Evolutionary conservation across 2,329 filamentous ascomycete species (phyloP).

Genomic region (Rutstroemia sp.): DNA sequence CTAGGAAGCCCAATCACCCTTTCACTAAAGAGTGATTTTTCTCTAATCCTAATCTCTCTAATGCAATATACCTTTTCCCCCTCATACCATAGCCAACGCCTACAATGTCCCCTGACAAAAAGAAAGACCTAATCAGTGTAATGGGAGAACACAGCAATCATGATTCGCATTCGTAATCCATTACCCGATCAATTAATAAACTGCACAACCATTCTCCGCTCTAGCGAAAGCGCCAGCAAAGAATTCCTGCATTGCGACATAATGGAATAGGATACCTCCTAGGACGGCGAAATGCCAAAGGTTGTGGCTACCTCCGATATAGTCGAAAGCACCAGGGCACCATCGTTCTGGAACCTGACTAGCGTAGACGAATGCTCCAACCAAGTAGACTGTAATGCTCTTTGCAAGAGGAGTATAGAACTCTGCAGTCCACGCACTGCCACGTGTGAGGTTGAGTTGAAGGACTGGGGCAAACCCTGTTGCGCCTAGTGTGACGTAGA

Average conservation of each 20-base stretch:
- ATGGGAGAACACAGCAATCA: neutral
- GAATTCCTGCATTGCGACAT: constrained; percentile 90
- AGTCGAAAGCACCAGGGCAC: constrained; percentile 90
- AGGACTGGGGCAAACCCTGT: constrained; percentile 86
- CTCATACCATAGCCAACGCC: neutral
- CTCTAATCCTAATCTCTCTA: too few species aligned
- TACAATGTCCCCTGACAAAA: neutral
- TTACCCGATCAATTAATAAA: constrained; percentile 14
- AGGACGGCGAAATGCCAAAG: constrained; percentile 95
- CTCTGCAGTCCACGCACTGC: constrained; percentile 70
- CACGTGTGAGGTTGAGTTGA: constrained; percentile 73
- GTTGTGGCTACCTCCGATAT: constrained; percentile 91
- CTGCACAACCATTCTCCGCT: constrained; percentile 35
- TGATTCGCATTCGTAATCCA: neutral
- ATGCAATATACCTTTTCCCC: too few species aligned
- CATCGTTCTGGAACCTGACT: constrained; percentile 90
- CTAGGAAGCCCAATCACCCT: too few species aligned
- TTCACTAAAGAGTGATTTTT: too few species aligned
- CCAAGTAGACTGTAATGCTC: constrained; percentile 77
- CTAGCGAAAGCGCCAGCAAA: constrained; percentile 71
- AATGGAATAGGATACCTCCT: constrained; percentile 95
- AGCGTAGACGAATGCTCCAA: constrained; percentile 81
- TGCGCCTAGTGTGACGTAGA: constrained; percentile 79
- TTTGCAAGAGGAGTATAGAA: constrained; percentile 88
- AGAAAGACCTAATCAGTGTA: neutral